These are phyloP conservation scores for Schoenoplectus tabernaemontani DNA, from an alignment of 202 grass and related monocot genomes.

Conservation along the genomic window DNA sequence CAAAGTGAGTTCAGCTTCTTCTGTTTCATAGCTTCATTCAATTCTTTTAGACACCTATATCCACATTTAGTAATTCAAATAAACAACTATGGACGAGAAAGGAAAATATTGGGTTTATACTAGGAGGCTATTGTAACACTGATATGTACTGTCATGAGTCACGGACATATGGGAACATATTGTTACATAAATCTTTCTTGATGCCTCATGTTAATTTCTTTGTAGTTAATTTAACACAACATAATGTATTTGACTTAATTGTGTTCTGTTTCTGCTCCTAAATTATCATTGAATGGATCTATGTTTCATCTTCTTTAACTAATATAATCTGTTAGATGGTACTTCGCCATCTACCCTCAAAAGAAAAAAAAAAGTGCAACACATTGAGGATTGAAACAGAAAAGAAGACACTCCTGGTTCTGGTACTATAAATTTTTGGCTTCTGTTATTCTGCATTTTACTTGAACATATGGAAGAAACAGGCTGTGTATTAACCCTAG, in stretches of 20 bases:
- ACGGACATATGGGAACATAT: not conserved
- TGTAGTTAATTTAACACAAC: not conserved
- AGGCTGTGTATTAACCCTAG: conserved; percentile 77
- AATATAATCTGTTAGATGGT: not conserved
- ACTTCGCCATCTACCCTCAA: not conserved
- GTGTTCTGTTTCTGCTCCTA: not conserved
- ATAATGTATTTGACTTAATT: not conserved
- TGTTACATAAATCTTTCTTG: not conserved
- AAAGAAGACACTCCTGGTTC: conserved; percentile 17
- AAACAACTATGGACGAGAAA: not conserved
- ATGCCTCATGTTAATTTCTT: not conserved
- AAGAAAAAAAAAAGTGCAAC: not conserved
- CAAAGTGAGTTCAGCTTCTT: conserved; percentile 33
- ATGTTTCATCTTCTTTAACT: not conserved
- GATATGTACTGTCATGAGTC: not conserved
- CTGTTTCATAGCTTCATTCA: not conserved
- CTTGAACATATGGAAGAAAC: conserved; percentile 52
- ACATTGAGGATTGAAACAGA: conserved; percentile 1
- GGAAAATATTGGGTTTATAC: not conserved
- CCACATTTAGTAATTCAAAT: not conserved
- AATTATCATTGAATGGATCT: not conserved
- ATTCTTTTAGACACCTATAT: not conserved
- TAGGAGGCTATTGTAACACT: not conserved
- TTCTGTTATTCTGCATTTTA: conserved; percentile 10
- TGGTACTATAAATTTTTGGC: not conserved